phyloP scores from a whole-genome alignment of 495 filamentous ascomycete genomes.

The Astrothelium subdiscretum region DNA sequence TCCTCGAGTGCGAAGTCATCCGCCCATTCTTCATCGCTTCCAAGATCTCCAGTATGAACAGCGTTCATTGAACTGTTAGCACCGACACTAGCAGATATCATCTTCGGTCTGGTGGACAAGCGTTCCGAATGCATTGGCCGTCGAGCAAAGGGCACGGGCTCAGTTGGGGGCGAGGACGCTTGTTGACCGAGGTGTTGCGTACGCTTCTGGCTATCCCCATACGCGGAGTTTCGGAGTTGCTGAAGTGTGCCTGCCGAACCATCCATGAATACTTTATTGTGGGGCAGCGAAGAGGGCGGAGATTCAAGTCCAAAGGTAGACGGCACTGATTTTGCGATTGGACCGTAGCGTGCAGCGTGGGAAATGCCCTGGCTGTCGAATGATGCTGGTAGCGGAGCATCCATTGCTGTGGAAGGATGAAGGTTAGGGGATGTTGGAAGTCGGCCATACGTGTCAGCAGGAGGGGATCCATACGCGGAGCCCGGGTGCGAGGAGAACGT shows the following conservation, averaged over 20 bases:
- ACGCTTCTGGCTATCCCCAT: conserved; percentile 41
- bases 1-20: conserved; percentile 84
- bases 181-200: conserved; percentile 33
- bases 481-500: conserved; percentile 63
- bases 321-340: conserved; percentile 85
- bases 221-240: conserved; percentile 73
- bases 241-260: conserved; percentile 53
- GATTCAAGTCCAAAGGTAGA: conserved; percentile 88
- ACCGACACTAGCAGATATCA: conserved; percentile 73
- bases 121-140: conserved; percentile 80
- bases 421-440: conserved; percentile 62
- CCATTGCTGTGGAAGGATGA: conserved; percentile 40
- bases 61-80: conserved; percentile 39
- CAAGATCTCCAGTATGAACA: not conserved
- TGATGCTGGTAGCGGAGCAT: conserved; percentile 87
- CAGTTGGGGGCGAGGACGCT: conserved; percentile 52
- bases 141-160: conserved; percentile 47
- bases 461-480: conserved; percentile 81
- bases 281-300: conserved; percentile 60
- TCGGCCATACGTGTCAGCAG: conserved; percentile 48
- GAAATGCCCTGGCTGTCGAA: conserved; percentile 96
- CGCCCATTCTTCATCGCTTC: conserved; percentile 60
- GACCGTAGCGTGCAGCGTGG: conserved; percentile 76
- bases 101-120: conserved; percentile 50
- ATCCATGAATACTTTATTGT: conserved; percentile 16